Evolutionary conservation across 352 stramenopile genomes (phyloP), one percentile per base, ranked within the genome.

Genomic region (Peronospora farinosa): DNA sequence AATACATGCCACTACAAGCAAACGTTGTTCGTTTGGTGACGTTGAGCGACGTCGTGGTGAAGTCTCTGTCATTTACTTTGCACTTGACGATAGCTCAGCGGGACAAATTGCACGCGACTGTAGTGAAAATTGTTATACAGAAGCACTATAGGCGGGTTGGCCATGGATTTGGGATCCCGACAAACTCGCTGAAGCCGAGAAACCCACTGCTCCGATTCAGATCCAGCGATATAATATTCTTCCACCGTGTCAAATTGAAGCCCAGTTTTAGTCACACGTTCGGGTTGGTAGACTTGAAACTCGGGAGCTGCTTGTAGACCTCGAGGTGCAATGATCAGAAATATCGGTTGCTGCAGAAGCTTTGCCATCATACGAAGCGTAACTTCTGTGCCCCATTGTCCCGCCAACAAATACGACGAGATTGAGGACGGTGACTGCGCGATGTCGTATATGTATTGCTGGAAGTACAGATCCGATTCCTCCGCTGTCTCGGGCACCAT

Each of bases 321-420:
- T 23, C 35, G 35, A 16, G 54, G 25, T 9, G 47, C 47, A 13
- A 35, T 48, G 17, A 57, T 32, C 32, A 61, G 16, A 31, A 51
- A 61, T 17, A 61, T 46, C 13, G 47, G 11, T 15, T 51, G 40
- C 17, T 51, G 54, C 1, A 62, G 47, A 19, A 57, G 47, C 28
- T 57, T 62, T 37, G 54, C 40, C 47, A 52, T 57, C 54, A 62
- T 62, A 8, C 47, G 47, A 27, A 62, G 41, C 3, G 54, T 57
- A 31, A 57, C 40, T 2, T 57, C 46, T 31, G 40, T 40, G 11
- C 47, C 27, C 54, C 40, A 62, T 35, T 48, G 30, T 23, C 57
- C 33, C 7, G 21, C n/a, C 7, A 39, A 33, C 27, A 51, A 33
- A 35, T 39, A 49, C 25, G 32, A 15, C 23, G 39, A 47, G 11